These are phyloP conservation scores for Penicillium steckii DNA, from an alignment of 495 filamentous ascomycete species.

Conservation along the genomic window DNA sequence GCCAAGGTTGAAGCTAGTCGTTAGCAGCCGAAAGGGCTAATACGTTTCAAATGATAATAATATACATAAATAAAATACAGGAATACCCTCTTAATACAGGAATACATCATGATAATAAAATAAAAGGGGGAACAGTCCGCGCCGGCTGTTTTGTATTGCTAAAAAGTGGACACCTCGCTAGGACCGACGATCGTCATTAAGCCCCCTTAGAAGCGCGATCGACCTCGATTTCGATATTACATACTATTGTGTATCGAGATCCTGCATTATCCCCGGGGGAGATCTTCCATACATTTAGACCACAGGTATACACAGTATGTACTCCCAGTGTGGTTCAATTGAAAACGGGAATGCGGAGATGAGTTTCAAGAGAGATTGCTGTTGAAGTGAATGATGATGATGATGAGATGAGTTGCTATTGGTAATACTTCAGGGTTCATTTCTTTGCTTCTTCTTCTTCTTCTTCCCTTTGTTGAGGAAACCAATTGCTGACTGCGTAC, in stretches of 20 bases:
- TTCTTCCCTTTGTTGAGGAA: no score
- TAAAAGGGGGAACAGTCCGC: neutral
- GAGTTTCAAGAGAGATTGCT: neutral
- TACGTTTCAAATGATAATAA: slow-evolving; percentile 14
- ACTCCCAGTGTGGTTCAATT: neutral
- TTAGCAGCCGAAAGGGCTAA: no score
- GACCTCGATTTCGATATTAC: slow-evolving; percentile 1
- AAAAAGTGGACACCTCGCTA: slow-evolving; percentile 20
- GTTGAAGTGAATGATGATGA: neutral
- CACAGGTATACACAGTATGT: no score
- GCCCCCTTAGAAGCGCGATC: slow-evolving; percentile 2
- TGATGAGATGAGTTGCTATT: neutral
- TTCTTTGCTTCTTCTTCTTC: no score
- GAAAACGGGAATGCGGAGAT: neutral
- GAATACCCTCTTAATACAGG: no score
- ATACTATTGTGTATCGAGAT: neutral
- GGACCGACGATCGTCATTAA: slow-evolving; percentile 22
- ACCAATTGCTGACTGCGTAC: no score
- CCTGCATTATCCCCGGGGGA: neutral
- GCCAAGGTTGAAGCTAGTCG: neutral
- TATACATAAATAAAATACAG: no score
- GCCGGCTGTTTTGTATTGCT: slow-evolving; percentile 22
- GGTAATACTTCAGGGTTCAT: no score
- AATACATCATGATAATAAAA: no score
- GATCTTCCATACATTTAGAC: no score